Evolutionary conservation across 1,284 basidiomycete genomes (phyloP).

Genomic region (Trichosporon inkin): DNA sequence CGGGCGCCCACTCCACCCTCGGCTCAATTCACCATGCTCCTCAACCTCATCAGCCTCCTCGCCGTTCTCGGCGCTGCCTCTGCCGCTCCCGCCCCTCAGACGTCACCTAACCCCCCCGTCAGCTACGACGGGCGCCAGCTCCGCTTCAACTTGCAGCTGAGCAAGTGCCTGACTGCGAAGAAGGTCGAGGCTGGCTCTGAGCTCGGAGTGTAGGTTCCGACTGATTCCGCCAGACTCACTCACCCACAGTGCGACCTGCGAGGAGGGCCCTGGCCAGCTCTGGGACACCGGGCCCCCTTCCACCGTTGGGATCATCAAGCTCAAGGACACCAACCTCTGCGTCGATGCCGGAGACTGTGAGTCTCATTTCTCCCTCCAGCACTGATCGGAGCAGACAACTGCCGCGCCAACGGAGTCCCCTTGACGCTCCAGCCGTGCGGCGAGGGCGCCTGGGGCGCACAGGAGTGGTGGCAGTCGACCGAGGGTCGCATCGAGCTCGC

Average conservation of each 20-base stretch:
- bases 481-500: slow-evolving; percentile 15
- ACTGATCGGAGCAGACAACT: slow-evolving; percentile 9
- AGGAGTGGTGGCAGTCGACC: slow-evolving; percentile 14
- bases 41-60: not conserved
- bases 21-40: not conserved
- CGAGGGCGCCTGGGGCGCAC: not conserved
- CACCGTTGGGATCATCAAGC: slow-evolving; percentile 9
- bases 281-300: slow-evolving; percentile 11
- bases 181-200: not conserved
- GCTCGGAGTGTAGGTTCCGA: not conserved
- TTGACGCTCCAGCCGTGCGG: slow-evolving; percentile 10
- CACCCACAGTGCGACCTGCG: not conserved
- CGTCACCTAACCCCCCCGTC: not conserved
- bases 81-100: not conserved
- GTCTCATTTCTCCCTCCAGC: not conserved
- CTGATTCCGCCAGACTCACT: not conserved
- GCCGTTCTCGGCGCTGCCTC: not conserved
- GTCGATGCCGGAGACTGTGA: slow-evolving; percentile 17
- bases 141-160: slow-evolving; percentile 1
- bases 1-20: not conserved
- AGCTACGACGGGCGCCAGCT: slow-evolving; percentile 7
- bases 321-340: slow-evolving; percentile 13
- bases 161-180: not conserved
- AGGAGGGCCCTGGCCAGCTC: not conserved
- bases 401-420: slow-evolving; percentile 8